These are phyloP conservation scores for Emmonsiellopsis sp. DNA, from an alignment of 2,329 filamentous ascomycete genomes.

Conservation along the genomic window DNA sequence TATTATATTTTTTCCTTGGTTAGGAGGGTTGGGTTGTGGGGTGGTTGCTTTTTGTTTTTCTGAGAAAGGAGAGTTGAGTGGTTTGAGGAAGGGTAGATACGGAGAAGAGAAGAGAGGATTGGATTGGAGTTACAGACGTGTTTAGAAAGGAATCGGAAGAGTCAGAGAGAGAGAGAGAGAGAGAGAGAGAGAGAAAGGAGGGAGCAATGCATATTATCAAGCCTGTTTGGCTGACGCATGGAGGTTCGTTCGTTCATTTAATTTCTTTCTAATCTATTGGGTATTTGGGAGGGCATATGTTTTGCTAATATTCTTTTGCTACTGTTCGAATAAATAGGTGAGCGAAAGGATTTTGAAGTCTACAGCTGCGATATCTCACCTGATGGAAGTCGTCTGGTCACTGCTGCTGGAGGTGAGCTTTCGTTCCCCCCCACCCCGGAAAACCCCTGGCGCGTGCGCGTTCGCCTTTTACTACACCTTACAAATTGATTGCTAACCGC, in stretches of 20 bases:
- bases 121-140: not conserved
- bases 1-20: too few species aligned
- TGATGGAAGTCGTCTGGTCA: conserved; percentile 83
- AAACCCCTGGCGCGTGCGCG: too few species aligned
- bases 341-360: conserved; percentile 97
- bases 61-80: too few species aligned
- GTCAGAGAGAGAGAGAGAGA: not conserved
- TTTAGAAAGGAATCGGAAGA: not conserved
- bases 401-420: conserved; percentile 74
- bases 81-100: not conserved
- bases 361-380: conserved; percentile 97
- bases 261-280: not conserved
- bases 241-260: conserved; percentile 54
- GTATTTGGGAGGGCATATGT: not conserved
- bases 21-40: too few species aligned
- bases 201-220: conserved; percentile 73
- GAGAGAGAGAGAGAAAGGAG: not conserved
- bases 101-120: not conserved
- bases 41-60: too few species aligned
- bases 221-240: conserved; percentile 91
- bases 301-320: not conserved
- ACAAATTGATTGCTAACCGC: conserved; percentile 10
- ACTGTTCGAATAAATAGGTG: conserved; percentile 47
- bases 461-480: not conserved
- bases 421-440: not conserved